Evolutionary conservation across 441 rosid species (phyloP), one percentile per base, ranked within the genome.

Genomic region (Adansonia gregorii): DNA sequence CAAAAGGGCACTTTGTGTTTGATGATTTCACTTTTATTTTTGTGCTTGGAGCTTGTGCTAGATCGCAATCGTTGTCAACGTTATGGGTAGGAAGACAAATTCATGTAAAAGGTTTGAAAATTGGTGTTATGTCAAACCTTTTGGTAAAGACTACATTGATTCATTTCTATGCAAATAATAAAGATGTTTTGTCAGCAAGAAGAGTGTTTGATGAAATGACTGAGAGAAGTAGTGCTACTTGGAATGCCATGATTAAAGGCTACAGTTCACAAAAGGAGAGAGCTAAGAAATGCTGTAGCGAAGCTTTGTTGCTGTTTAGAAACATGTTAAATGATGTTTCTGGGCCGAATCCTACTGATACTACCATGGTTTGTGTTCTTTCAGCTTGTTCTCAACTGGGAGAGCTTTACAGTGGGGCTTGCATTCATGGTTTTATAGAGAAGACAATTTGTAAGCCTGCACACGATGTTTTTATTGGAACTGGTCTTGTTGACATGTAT

Each of bases 11-110:
- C 66, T 78, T 82, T 17, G 74, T 73, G 81, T 80, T 83, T 46
- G 87, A 87, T 64, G 89, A 87, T 72, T 85, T 81, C n/a, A 84
- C 92, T 14, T 88, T 82, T 73, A 81, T 85, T 75, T 91, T 86
- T 82, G 82, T 81, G 61, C 84, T 89, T 73, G 93, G 93, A 7
- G 86, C 93, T 83, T 91, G 92, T 70, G 92, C 93, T 41, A 85
- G 92, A 61, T 87, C 80, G 14, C 72, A 67, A 74, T 84, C 88
- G 0, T 49, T 19, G 3, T 78, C 81, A 2, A 76, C 86, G 0
- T 58, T 85, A 8, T 78, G 82, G 71, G 59, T 87, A 46, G 93
- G 89, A 48, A 86, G 86, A 66, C 85, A 84, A 69, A 79, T 91
- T 60, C 92, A 89, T 58, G 85, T 58, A 4, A 83, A 71, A 68